phyloP scores from a whole-genome alignment of 495 filamentous ascomycete species.

The Lindgomyces ingoldianus region DNA sequence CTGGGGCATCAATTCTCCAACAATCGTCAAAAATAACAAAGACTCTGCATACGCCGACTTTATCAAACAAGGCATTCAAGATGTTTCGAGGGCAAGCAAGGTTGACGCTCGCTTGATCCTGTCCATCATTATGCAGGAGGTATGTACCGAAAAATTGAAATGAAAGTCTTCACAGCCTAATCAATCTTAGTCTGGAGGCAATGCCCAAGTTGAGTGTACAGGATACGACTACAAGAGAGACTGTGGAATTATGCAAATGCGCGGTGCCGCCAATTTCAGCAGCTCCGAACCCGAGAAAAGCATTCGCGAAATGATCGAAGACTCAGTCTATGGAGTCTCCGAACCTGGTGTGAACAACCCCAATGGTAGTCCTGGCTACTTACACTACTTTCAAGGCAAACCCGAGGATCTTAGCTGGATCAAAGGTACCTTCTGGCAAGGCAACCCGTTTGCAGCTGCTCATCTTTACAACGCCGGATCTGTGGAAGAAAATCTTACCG shows the following conservation, averaged over 20 bases:
- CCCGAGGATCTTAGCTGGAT: background rate
- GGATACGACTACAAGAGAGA: background rate
- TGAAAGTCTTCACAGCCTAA: background rate
- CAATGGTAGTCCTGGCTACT: background rate
- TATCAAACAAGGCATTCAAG: background rate
- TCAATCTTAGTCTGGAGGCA: background rate
- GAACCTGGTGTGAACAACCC: background rate
- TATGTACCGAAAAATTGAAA: too few species aligned
- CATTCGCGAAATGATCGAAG: background rate
- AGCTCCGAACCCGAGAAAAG: background rate
- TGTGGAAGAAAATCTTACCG: background rate
- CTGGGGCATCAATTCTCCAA: conserved; percentile 3
- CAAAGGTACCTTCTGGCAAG: background rate
- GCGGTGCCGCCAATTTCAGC: background rate
- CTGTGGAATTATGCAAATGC: conserved; percentile 9
- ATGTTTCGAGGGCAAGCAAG: conserved; percentile 1
- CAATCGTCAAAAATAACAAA: background rate
- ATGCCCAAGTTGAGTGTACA: background rate
- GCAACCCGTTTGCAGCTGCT: conserved; percentile 7
- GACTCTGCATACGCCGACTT: background rate
- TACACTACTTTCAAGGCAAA: background rate
- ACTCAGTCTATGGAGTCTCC: background rate
- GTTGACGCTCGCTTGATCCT: conserved; percentile 11
- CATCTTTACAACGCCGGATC: conserved; percentile 11
- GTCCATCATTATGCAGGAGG: conserved; percentile 5